Conservation (phyloP, 2,329 filamentous ascomycete species). For the Fusarium sp. region DNA sequence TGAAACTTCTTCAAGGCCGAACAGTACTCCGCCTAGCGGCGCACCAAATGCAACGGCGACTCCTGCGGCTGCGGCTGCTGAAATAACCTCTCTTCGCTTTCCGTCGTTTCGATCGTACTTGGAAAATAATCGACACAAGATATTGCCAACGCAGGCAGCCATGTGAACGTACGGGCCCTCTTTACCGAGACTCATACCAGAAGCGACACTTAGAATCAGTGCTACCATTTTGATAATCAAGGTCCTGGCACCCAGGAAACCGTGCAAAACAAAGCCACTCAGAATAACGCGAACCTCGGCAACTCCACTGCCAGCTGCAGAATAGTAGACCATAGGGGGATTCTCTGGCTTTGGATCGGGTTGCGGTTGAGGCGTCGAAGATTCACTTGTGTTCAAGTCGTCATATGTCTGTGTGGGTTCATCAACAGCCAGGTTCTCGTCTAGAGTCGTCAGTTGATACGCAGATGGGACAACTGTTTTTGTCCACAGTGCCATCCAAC, state of each 20-base stretch:
- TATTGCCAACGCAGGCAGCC: constrained; percentile 93
- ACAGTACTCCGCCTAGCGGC: constrained; percentile 86
- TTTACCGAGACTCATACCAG: constrained; percentile 92
- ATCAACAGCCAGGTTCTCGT: constrained; percentile 88
- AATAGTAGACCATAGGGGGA: constrained; percentile 91
- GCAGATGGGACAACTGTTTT: constrained; percentile 93
- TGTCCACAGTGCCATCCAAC: constrained; percentile 84
- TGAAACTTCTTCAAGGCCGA: constrained; percentile 92
- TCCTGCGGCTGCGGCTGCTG: constrained; percentile 88
- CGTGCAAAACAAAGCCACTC: constrained; percentile 97
- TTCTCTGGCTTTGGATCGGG: constrained; percentile 49
- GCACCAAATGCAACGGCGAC: constrained; percentile 95
- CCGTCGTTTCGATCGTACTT: constrained; percentile 96
- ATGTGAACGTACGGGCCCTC: constrained; percentile 98
- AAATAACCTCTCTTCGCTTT: constrained; percentile 93
- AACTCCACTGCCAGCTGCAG: constrained; percentile 93
- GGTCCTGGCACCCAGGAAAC: constrained; percentile 90
- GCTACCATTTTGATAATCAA: constrained; percentile 85
- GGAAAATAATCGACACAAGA: constrained; percentile 89
- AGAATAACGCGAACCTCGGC: constrained; percentile 97
- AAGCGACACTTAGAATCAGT: constrained; percentile 88
- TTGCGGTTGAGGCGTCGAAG: constrained; percentile 54
- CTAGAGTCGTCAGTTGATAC: constrained; percentile 85
- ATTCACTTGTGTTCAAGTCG: constrained; percentile 56
- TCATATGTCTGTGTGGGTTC: constrained; percentile 50